These are phyloP conservation scores for Chytriomyces confervae DNA, from an alignment of 192 early-diverging fungal species.

Conservation along the genomic window DNA sequence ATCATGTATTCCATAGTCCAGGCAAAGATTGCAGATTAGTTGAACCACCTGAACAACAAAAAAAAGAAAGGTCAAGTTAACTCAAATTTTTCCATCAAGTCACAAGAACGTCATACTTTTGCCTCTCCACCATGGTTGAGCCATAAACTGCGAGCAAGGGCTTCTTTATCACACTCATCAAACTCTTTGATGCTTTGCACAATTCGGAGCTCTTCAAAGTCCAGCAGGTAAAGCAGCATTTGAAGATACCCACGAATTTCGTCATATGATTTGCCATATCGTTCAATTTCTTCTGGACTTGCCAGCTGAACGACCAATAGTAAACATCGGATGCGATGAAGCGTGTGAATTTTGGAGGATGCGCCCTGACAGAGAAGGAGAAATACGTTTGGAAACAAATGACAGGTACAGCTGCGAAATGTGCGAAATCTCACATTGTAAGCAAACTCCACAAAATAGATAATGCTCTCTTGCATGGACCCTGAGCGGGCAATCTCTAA, in stretches of 20 bases:
- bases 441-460: constrained; percentile 56
- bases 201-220: constrained; percentile 75
- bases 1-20: constrained; percentile 73
- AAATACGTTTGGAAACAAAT: not conserved
- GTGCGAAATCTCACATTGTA: constrained; percentile 37
- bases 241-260: constrained; percentile 56
- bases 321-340: constrained; percentile 65
- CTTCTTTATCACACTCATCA: constrained; percentile 66
- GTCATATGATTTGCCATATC: constrained; percentile 32
- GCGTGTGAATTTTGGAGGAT: constrained; percentile 51
- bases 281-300: constrained; percentile 50
- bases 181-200: constrained; percentile 64
- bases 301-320: constrained; percentile 64
- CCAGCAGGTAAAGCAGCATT: constrained; percentile 68
- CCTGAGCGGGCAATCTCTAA: constrained; percentile 56
- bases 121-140: constrained; percentile 64
- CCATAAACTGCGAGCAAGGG: constrained; percentile 73
- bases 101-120: constrained; percentile 42
- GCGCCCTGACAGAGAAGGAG: not conserved
- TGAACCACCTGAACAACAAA: constrained; percentile 50
- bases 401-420: constrained; percentile 20
- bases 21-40: constrained; percentile 75
- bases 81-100: too few species aligned
- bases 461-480: constrained; percentile 44
- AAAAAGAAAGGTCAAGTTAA: not conserved